Evolutionary conservation across 352 stramenopile genomes (phyloP), one percentile per base, ranked within the genome.

Genomic region (Phytophthora chlamydospora): DNA sequence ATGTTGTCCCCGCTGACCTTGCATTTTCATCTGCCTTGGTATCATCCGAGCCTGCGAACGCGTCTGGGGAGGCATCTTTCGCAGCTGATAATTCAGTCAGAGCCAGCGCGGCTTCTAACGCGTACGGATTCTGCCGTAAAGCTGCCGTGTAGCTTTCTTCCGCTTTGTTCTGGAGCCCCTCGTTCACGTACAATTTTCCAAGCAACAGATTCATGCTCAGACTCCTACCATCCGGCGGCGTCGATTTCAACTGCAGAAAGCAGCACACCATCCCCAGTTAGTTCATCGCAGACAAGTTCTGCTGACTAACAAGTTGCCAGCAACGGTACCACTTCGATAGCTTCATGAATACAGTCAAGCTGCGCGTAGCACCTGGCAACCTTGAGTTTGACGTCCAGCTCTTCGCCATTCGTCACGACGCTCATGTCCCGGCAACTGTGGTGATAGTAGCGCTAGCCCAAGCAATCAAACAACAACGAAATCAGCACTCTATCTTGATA

Each of bases 51-150:
- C 66, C 56, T 52, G 54, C 31, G 55, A 73, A 69, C 8, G 66
- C 48, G 53, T 75, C 49, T 32, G 57, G 65, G 1, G 63, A 63
- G 6, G 64, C 59, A 59, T 85, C 75, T 44, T 80, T 85, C 21
- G 71, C 66, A 16, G 66, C 65, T 7, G 74, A 58, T n/a, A 93
- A 62, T 29, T 91, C 70, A 0, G 83, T 74, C 2, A 93, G 73
- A 10, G 78, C 80, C 49, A 95, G 36, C n/a, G 79, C 73, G n/a
- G 86, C 86, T 66, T 95, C 86, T 16, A 95, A 50, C 16, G 86
- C 86, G 41, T 93, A 95, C 31, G 86, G 84, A 49, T 91, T 93
- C 35, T 82, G 68, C 44, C 67, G 62, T 13, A 95, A 61, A 10
- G 81, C 86, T 44, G 45, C 38, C 13, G 52, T 62, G 51, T 89